Evolutionary conservation across 202 grass and related monocot species (phyloP).

Genomic region (Tripidium arundinaceum): DNA sequence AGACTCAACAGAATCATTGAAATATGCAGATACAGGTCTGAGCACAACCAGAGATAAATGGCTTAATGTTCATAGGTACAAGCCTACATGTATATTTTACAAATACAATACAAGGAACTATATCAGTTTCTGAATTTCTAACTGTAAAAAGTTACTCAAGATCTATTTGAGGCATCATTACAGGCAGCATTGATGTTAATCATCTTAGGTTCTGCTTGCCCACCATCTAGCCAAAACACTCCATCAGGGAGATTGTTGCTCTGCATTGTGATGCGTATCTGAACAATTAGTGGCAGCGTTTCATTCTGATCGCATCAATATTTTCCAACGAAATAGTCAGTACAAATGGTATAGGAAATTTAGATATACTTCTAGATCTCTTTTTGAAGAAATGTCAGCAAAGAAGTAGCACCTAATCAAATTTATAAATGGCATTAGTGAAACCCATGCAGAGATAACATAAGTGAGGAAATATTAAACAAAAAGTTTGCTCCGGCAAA

Average conservation of each 20-base stretch:
- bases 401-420: conserved; percentile 70
- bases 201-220: conserved; percentile 34
- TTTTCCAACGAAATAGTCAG: conserved; percentile 52
- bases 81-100: too few relatives aligned
- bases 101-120: too few relatives aligned
- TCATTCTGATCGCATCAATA: conserved; percentile 30
- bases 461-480: background rate
- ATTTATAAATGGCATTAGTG: conserved; percentile 13
- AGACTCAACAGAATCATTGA: too few relatives aligned
- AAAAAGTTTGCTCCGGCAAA: background rate
- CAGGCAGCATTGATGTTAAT: conserved; percentile 50
- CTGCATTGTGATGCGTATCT: conserved; percentile 53
- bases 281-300: conserved; percentile 64
- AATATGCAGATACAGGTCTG: too few relatives aligned
- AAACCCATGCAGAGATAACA: background rate
- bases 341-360: conserved; percentile 64
- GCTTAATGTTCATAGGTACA: too few relatives aligned
- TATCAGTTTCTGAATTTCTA: conserved; percentile 20
- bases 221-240: conserved; percentile 65
- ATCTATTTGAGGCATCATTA: conserved; percentile 55
- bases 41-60: too few relatives aligned
- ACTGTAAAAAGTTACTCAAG: conserved; percentile 40
- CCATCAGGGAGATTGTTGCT: conserved; percentile 87
- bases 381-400: conserved; percentile 85
- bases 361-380: conserved; percentile 79